Evolutionary conservation across 352 stramenopile species (phyloP).

Genomic region (Pythium guiyangense): DNA sequence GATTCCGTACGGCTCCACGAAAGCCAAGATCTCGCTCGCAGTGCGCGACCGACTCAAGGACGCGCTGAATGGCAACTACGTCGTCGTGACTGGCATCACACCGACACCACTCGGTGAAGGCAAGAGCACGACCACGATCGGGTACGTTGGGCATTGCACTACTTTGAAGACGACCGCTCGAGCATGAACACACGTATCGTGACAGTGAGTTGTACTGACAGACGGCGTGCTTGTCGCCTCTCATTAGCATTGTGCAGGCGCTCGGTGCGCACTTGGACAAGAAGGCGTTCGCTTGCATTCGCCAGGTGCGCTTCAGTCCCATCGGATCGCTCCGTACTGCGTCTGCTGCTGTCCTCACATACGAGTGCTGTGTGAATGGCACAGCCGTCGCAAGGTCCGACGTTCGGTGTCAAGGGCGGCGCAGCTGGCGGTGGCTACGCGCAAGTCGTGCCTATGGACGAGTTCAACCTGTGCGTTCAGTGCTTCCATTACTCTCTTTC

Average conservation of each 20-base stretch:
- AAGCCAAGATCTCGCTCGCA: slow-evolving; percentile 91
- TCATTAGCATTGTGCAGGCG: slow-evolving; percentile 90
- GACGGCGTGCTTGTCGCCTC: too few relatives aligned
- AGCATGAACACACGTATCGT: not conserved
- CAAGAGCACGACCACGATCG: slow-evolving; percentile 99
- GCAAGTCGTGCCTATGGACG: slow-evolving; percentile 95
- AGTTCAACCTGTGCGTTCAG: slow-evolving; percentile 94
- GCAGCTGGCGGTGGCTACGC: slow-evolving; percentile 88
- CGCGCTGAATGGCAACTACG: slow-evolving; percentile 93
- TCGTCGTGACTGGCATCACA: slow-evolving; percentile 97
- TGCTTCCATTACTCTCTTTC: not conserved
- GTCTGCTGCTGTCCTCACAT: not conserved
- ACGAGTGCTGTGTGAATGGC: slow-evolving; percentile 10
- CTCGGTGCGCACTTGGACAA: slow-evolving; percentile 91
- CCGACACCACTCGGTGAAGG: slow-evolving; percentile 97
- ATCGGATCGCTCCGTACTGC: slow-evolving; percentile 23
- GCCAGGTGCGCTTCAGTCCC: slow-evolving; percentile 65
- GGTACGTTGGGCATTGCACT: slow-evolving; percentile 32
- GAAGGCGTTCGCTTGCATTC: slow-evolving; percentile 96
- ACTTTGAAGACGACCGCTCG: not conserved
- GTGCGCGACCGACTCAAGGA: slow-evolving; percentile 88
- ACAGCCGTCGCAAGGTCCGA: slow-evolving; percentile 95
- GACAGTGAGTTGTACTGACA: not conserved
- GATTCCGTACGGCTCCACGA: slow-evolving; percentile 85
- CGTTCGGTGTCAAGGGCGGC: slow-evolving; percentile 97